Conservation (phyloP, 176 grass and related monocot genomes). For the Oryza glumipatula region DNA sequence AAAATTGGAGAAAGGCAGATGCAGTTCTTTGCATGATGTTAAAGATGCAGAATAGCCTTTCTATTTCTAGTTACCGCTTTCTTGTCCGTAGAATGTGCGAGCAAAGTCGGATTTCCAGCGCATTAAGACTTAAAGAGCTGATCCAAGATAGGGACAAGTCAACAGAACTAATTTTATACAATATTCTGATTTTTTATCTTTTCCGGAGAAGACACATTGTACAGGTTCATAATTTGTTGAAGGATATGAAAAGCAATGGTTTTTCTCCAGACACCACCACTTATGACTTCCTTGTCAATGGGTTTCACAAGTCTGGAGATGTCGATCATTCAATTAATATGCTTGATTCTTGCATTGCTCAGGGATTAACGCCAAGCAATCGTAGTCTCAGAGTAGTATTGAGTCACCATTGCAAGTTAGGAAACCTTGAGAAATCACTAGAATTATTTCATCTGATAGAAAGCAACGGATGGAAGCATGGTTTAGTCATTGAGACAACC, state of each 20-base stretch:
- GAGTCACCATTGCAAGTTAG: constrained; percentile 58
- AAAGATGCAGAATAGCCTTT: constrained; percentile 57
- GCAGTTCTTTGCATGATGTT: constrained; percentile 73
- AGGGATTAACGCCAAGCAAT: constrained; percentile 72
- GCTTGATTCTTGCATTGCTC: constrained; percentile 67
- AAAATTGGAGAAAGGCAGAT: constrained; percentile 59
- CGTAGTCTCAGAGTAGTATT: constrained; percentile 87
- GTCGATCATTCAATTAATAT: constrained; percentile 50
- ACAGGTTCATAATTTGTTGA: constrained; percentile 60
- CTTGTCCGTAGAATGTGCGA: constrained; percentile 66
- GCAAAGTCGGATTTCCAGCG: constrained; percentile 51
- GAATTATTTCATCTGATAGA: constrained; percentile 67
- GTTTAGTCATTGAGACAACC: constrained; percentile 55
- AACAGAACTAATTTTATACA: constrained; percentile 60
- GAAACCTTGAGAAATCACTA: constrained; percentile 70
- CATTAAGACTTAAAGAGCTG: constrained; percentile 56
- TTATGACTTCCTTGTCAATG: constrained; percentile 87
- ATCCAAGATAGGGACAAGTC: constrained; percentile 48
- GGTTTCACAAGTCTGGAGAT: constrained; percentile 81
- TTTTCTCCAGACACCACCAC: constrained; percentile 68
- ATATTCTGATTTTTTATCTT: constrained; percentile 85
- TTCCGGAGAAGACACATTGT: constrained; percentile 58
- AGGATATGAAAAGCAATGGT: constrained; percentile 57
- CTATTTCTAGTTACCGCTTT: constrained; percentile 73
- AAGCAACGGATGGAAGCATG: constrained; percentile 63